phyloP scores from a whole-genome alignment of 805 yeast genomes.

The Yarrowia sp. region DNA sequence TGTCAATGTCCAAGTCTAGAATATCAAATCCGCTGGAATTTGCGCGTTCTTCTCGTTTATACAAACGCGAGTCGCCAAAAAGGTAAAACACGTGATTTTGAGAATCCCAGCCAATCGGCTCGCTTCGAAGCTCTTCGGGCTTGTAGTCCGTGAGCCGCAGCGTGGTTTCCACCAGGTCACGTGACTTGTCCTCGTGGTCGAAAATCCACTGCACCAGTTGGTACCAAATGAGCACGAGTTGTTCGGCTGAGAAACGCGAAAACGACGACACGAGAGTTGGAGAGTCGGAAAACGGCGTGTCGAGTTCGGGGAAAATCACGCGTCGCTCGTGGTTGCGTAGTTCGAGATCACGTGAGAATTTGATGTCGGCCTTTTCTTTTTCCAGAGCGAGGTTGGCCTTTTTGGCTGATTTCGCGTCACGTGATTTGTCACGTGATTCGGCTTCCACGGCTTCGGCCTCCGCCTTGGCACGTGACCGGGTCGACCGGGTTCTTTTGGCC shows the following conservation, averaged over 20 bases:
- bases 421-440: neutral
- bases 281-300: slow-evolving; percentile 22
- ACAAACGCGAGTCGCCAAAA: slow-evolving; percentile 51
- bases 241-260: neutral
- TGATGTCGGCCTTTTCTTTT: neutral
- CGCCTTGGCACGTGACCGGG: slow-evolving; percentile 5
- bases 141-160: slow-evolving; percentile 6
- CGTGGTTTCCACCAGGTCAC: slow-evolving; percentile 16
- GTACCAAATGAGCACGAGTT: slow-evolving; percentile 39
- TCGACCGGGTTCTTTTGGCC: slow-evolving; percentile 26
- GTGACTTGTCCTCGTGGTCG: slow-evolving; percentile 37
- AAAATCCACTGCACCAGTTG: slow-evolving; percentile 43
- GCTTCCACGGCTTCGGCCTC: neutral
- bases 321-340: neutral
- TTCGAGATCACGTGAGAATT: neutral
- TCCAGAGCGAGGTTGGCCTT: neutral
- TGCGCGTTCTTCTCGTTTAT: slow-evolving; percentile 42
- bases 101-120: slow-evolving; percentile 16
- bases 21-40: slow-evolving; percentile 41
- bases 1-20: slow-evolving; percentile 26
- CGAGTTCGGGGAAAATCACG: neutral
- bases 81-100: slow-evolving; percentile 44
- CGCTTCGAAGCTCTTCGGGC: slow-evolving; percentile 12
- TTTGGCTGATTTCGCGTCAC: neutral
- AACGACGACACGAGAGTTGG: neutral